A percentile compares a stretch with the other conserved stretches of the same genome.
phyloP scores from a whole-genome alignment of 345 rosid species.

The Gossypium stocksii region DNA sequence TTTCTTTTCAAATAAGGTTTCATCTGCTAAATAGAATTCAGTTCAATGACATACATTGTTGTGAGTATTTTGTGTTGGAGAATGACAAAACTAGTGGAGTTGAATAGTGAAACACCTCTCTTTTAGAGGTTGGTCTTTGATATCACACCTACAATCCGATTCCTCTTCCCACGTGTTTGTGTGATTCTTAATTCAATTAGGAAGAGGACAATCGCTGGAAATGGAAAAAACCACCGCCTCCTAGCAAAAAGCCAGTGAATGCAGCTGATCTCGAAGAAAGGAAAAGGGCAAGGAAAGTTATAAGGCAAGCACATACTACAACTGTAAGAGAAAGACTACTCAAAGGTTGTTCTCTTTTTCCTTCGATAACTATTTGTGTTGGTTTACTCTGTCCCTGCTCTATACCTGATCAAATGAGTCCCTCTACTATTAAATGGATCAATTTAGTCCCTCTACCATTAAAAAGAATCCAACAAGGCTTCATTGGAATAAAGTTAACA shows the following conservation, averaged over 20 bases:
- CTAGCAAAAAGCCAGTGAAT: conserved; percentile 29
- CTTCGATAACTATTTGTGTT: background rate
- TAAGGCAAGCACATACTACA: conserved; percentile 23
- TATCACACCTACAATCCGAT: background rate
- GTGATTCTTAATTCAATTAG: conserved; percentile 24
- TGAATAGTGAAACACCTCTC: background rate
- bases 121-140: background rate
- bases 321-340: conserved; percentile 34
- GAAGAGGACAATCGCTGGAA: conserved; percentile 44
- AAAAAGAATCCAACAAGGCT: no score
- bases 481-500: no score
- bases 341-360: conserved; percentile 31
- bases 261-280: conserved; percentile 27
- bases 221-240: conserved; percentile 53
- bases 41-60: background rate
- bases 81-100: background rate
- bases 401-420: no score
- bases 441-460: no score
- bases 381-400: no score
- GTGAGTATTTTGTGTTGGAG: background rate
- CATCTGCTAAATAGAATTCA: background rate
- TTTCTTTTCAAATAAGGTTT: background rate
- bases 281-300: conserved; percentile 21
- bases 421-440: no score
- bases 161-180: background rate